Evolutionary conservation across 2,329 filamentous ascomycete species (phyloP).

Genomic region (Cryphonectria carpinicola): DNA sequence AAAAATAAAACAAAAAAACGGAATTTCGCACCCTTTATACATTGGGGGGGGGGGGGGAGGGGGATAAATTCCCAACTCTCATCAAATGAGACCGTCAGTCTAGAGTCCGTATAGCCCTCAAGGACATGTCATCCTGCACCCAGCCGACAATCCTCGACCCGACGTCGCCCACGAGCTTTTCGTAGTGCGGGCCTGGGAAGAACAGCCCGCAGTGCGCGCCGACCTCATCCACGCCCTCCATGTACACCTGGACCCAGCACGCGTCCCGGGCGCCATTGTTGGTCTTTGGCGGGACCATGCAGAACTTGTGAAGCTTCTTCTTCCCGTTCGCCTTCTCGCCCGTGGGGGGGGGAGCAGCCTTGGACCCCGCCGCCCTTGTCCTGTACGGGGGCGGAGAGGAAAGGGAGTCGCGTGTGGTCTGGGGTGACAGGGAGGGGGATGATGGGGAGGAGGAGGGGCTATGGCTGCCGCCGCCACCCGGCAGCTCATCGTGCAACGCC

Average conservation of each 20-base stretch:
- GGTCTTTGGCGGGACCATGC: slow-evolving; percentile 64
- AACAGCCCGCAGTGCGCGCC: slow-evolving; percentile 85
- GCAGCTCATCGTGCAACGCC: slow-evolving; percentile 19
- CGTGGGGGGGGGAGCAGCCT: neutral
- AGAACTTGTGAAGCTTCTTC: slow-evolving; percentile 74
- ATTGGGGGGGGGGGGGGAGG: neutral
- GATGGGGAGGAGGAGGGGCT: neutral
- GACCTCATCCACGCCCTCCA: slow-evolving; percentile 84
- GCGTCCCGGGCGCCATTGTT: slow-evolving; percentile 62
- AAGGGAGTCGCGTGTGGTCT: slow-evolving; percentile 3
- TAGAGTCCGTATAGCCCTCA: slow-evolving; percentile 44
- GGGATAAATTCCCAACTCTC: neutral
- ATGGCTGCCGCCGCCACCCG: neutral
- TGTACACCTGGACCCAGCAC: slow-evolving; percentile 78
- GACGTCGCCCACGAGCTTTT: slow-evolving; percentile 76
- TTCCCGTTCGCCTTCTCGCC: slow-evolving; percentile 30
- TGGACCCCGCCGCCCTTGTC: neutral
- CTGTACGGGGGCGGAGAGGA: slow-evolving; percentile 22
- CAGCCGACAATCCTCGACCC: slow-evolving; percentile 68
- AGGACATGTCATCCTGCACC: slow-evolving; percentile 65
- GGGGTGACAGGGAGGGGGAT: slow-evolving; percentile 1
- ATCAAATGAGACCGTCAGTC: slow-evolving; percentile 6
- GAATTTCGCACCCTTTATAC: neutral
- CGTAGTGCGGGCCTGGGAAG: slow-evolving; percentile 73
- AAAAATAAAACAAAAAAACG: neutral